phyloP scores from a whole-genome alignment of 345 rosid species.

The Gossypium rotundifolium region DNA sequence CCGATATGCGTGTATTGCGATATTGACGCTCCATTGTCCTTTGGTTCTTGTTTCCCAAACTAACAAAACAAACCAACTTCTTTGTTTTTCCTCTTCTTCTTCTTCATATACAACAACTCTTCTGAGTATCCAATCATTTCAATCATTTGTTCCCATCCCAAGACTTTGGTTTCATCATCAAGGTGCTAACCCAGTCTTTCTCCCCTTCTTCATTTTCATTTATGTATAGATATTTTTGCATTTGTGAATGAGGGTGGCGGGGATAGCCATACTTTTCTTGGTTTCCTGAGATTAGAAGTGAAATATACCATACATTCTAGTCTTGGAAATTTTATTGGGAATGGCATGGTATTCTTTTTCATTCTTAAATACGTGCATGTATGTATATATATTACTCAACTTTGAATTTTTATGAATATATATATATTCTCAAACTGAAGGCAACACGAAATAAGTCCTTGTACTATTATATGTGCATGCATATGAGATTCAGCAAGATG shows the following conservation, averaged over 20 bases:
- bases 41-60: slow-evolving; percentile 5
- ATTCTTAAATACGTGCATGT: too few species aligned
- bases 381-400: too few species aligned
- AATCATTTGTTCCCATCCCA: slow-evolving; percentile 16
- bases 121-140: neutral
- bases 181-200: slow-evolving; percentile 15
- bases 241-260: too few species aligned
- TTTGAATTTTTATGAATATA: too few species aligned
- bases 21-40: slow-evolving; percentile 21
- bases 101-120: slow-evolving; percentile 12
- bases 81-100: neutral
- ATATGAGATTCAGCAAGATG: neutral
- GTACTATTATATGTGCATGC: neutral
- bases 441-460: too few species aligned
- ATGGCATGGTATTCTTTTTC: too few species aligned
- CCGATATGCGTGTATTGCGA: slow-evolving; percentile 14
- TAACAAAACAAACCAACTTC: neutral
- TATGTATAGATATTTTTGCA: too few species aligned
- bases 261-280: too few species aligned
- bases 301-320: too few species aligned
- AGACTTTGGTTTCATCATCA: slow-evolving; percentile 16
- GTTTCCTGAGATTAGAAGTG: too few species aligned
- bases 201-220: neutral
- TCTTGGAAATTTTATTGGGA: too few species aligned
- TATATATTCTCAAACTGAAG: too few species aligned